phyloP scores from a whole-genome alignment of 2,329 filamentous ascomycete species.

The Bipolaris victoriae region DNA sequence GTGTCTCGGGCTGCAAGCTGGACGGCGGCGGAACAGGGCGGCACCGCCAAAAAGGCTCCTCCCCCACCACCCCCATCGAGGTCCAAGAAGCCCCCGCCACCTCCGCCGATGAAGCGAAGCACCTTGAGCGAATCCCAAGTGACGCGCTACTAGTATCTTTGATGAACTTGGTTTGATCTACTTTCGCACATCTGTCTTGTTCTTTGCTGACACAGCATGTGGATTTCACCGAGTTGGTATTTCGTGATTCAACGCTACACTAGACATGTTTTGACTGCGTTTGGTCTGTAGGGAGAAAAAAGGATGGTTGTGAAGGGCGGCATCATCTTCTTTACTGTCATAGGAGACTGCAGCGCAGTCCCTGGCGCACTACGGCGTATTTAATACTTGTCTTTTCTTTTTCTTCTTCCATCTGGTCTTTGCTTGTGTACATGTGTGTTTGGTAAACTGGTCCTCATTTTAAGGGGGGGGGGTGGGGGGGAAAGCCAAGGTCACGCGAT shows the following conservation, averaged over 20 bases:
- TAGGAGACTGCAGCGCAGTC: slow-evolving; percentile 33
- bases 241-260: too few relatives aligned
- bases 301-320: neutral
- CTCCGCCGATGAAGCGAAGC: slow-evolving; percentile 68
- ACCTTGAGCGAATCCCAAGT: slow-evolving; percentile 52
- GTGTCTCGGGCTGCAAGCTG: slow-evolving; percentile 60
- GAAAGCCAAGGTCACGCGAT: too few relatives aligned
- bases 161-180: neutral
- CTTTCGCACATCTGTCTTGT: slow-evolving; percentile 1
- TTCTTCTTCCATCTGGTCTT: neutral
- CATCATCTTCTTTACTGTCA: neutral
- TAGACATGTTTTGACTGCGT: too few relatives aligned
- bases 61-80: slow-evolving; percentile 66
- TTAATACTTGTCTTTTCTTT: neutral
- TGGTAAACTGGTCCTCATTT: too few relatives aligned
- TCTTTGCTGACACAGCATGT: slow-evolving; percentile 22
- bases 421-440: neutral
- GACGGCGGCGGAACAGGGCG: slow-evolving; percentile 43
- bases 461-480: too few relatives aligned
- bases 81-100: slow-evolving; percentile 69
- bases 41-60: slow-evolving; percentile 56
- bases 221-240: slow-evolving; percentile 16
- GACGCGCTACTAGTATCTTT: slow-evolving; percentile 41
- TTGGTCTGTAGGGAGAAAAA: neutral
- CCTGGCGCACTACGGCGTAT: slow-evolving; percentile 5